Percentiles rank a stretch among this genome's conserved stretches.
phyloP scores from a whole-genome alignment of 1,284 basidiomycete genomes.

The Filobasidium uniguttulatum region DNA sequence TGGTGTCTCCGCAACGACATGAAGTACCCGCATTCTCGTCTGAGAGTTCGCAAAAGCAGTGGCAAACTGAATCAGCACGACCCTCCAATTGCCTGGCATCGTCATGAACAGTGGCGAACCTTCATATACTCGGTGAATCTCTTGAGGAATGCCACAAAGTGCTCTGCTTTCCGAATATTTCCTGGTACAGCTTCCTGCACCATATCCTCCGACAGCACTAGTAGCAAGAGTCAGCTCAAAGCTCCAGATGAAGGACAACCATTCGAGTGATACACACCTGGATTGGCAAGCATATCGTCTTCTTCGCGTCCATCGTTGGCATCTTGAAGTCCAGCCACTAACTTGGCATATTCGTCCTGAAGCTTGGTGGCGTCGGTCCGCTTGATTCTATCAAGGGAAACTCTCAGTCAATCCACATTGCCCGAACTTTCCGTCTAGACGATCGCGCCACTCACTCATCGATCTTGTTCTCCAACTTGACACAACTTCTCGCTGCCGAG shows the following conservation, averaged over 20 bases:
- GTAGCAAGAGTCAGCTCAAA: neutral
- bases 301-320: slow-evolving; percentile 48
- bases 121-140: slow-evolving; percentile 98
- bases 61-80: neutral
- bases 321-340: slow-evolving; percentile 89
- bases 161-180: slow-evolving; percentile 96
- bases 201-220: slow-evolving; percentile 86
- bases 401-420: slow-evolving; percentile 4
- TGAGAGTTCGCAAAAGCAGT: no score
- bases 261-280: slow-evolving; percentile 43
- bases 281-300: slow-evolving; percentile 79
- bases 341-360: slow-evolving; percentile 92
- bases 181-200: slow-evolving; percentile 92
- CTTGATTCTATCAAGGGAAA: slow-evolving; percentile 81
- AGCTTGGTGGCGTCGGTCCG: slow-evolving; percentile 82
- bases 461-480: slow-evolving; percentile 77
- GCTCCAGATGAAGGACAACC: neutral
- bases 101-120: slow-evolving; percentile 39
- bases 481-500: slow-evolving; percentile 78
- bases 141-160: slow-evolving; percentile 96
- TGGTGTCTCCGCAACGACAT: slow-evolving; percentile 99
- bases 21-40: slow-evolving; percentile 96
- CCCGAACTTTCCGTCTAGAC: neutral
- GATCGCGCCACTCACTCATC: slow-evolving; percentile 56
- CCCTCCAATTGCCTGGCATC: neutral